phyloP scores from a whole-genome alignment of 345 rosid species.

The Populus pruinosa region DNA sequence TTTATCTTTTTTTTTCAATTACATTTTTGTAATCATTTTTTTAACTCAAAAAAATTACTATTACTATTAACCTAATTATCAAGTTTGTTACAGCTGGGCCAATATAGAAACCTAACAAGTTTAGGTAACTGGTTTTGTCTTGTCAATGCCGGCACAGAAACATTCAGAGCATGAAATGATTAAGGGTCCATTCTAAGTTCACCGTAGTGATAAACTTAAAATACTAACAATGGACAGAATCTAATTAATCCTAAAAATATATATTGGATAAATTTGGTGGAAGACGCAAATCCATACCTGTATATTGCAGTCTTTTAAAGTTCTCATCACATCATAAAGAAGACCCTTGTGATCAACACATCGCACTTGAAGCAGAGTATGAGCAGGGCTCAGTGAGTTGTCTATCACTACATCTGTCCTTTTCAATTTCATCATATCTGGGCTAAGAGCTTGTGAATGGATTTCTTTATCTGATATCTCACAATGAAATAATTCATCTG shows the following conservation, averaged over 20 bases:
- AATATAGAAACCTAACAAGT: background rate
- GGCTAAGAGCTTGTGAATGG: slow-evolving; percentile 54
- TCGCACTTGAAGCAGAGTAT: slow-evolving; percentile 65
- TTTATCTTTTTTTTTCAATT: too few species aligned
- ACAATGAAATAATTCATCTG: slow-evolving; percentile 52
- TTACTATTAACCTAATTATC: too few species aligned
- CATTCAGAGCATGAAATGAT: background rate
- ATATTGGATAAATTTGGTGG: background rate
- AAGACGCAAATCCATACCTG: slow-evolving; percentile 40
- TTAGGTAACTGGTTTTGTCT: background rate
- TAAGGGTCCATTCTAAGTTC: background rate
- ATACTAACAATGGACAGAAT: background rate
- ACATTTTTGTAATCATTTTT: too few species aligned
- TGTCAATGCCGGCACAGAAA: background rate
- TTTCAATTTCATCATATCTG: slow-evolving; percentile 58
- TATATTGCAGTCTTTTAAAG: slow-evolving; percentile 73
- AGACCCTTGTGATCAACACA: slow-evolving; percentile 80
- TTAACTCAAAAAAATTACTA: too few species aligned
- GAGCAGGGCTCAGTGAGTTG: slow-evolving; percentile 74
- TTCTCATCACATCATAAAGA: slow-evolving; percentile 69
- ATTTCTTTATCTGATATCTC: slow-evolving; percentile 50
- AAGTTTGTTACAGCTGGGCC: too few species aligned
- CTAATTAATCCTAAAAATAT: background rate
- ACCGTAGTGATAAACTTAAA: background rate
- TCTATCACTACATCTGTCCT: slow-evolving; percentile 48